These are phyloP conservation scores for Avicennia marina DNA, from an alignment of 257 asterid species.

Conservation along the genomic window DNA sequence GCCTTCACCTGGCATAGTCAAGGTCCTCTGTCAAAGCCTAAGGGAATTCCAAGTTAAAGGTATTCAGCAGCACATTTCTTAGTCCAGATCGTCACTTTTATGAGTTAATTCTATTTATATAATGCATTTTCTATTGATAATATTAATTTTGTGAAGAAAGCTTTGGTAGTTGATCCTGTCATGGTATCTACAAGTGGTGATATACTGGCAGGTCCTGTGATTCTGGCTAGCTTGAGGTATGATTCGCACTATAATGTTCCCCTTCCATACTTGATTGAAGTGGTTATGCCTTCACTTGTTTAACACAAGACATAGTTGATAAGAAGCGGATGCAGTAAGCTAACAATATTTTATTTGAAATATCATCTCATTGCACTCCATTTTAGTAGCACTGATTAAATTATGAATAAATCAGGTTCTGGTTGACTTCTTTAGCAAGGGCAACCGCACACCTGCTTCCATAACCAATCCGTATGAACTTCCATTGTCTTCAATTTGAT, in stretches of 20 bases:
- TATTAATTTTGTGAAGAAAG: constrained; percentile 50
- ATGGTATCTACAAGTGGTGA: constrained; percentile 97
- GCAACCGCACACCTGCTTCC: not conserved
- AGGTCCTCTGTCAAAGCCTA: constrained; percentile 63
- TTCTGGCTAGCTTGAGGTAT: constrained; percentile 65
- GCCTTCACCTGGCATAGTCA: constrained; percentile 73
- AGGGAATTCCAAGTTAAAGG: constrained; percentile 72
- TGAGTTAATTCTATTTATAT: not conserved
- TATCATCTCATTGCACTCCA: not conserved
- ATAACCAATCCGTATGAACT: not conserved
- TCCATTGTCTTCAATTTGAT: too few relatives aligned
- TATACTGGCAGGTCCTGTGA: constrained; percentile 62
- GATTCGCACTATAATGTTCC: constrained; percentile 7
- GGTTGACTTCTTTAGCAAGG: not conserved
- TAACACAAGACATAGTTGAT: not conserved
- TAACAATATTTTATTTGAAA: not conserved
- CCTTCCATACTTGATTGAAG: not conserved
- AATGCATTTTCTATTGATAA: constrained; percentile 18
- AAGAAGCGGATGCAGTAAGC: constrained; percentile 1
- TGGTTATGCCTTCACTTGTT: not conserved
- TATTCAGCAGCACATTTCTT: constrained; percentile 21
- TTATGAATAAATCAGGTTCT: not conserved
- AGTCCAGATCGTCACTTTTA: not conserved
- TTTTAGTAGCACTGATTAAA: not conserved
- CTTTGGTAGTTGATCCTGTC: constrained; percentile 98